A percentile compares a stretch with the other conserved stretches of the same genome.
Evolutionary conservation across 2,329 filamentous ascomycete genomes (phyloP).

Genomic region (Lojkania enalia): DNA sequence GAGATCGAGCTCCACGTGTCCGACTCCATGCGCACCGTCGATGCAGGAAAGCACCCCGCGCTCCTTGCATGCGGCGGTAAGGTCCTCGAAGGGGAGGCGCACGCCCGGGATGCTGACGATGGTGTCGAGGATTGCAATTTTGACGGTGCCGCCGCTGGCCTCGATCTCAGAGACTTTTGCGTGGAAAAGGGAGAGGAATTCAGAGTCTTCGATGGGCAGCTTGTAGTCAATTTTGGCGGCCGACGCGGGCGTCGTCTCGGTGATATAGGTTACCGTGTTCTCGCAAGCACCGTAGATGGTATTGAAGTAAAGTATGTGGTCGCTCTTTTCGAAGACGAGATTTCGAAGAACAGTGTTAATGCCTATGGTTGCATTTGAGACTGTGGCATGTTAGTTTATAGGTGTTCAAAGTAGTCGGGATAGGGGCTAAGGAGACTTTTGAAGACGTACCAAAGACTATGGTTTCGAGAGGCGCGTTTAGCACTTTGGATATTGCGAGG

Average conservation of each 20-base stretch:
- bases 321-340: slow-evolving; percentile 67
- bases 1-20: slow-evolving; percentile 75
- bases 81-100: slow-evolving; percentile 73
- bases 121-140: slow-evolving; percentile 76
- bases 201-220: slow-evolving; percentile 72
- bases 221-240: slow-evolving; percentile 60
- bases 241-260: slow-evolving; percentile 64
- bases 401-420: too few relatives aligned
- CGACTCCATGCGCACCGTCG: slow-evolving; percentile 84
- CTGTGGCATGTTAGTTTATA: too few relatives aligned
- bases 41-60: slow-evolving; percentile 72
- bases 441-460: too few relatives aligned
- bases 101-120: slow-evolving; percentile 80
- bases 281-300: slow-evolving; percentile 80
- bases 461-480: slow-evolving; percentile 67
- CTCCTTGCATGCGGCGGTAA: slow-evolving; percentile 67
- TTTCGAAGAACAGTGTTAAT: slow-evolving; percentile 81
- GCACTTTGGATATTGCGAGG: slow-evolving; percentile 55
- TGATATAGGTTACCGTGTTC: slow-evolving; percentile 71
- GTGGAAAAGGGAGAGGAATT: slow-evolving; percentile 65
- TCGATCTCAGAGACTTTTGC: slow-evolving; percentile 59
- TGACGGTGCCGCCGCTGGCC: slow-evolving; percentile 63
- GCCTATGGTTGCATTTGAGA: slow-evolving; percentile 78
- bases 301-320: slow-evolving; percentile 77
- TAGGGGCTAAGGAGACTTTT: too few relatives aligned